Evolutionary conservation across 2,329 filamentous ascomycete species (phyloP), one percentile per base, ranked within the genome.

Genomic region (Claviceps maximensis): DNA sequence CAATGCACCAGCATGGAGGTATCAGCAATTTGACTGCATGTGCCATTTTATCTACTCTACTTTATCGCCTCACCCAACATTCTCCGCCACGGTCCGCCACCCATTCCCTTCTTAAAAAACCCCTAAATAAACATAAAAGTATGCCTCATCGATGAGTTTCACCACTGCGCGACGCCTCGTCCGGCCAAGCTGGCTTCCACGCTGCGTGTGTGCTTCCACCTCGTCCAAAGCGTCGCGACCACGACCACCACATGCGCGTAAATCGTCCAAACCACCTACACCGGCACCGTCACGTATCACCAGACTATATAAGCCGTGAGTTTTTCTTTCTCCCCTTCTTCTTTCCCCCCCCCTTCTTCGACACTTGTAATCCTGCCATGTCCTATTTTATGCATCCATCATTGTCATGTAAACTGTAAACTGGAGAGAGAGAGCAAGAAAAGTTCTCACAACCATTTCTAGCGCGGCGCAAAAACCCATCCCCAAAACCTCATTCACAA

Each of bases 241-340:
- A 45, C 41, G 19, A 44, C 3, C 42, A 27, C 7, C 42, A 25
- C 42, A 45, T 27, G 23, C 59, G 42, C 60, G 58, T 27, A 53
- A 49, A 5, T 40, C 56, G 38, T 51, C 56, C 48, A 63, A 58
- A 50, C 54, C 55, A 29, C 52, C 53, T 53, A 23, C 51, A 13
- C 17, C 55, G 53, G 50, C 58, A 44, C 57, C 58, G 27, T 57
- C 63, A 31, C 62, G 59, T 49, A 59, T 62, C 23, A 53, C 58
- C 17, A 62, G 54, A 50, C 57, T 58, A 29, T 66, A 63, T 55
- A 67, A 66, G 54, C 61, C 64, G 67, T 69, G 60, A 40, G 59
- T 51, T 40, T 4, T 19, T 41, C 15, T 10, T 41, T 12, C 10
- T 13, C 33, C 4, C 10, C 33, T 17, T 17, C 33, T 17, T 12